Percentiles rank a stretch among this genome's conserved stretches.
Conservation (phyloP, 805 yeast species). For the Candida morakotiae region DNA sequence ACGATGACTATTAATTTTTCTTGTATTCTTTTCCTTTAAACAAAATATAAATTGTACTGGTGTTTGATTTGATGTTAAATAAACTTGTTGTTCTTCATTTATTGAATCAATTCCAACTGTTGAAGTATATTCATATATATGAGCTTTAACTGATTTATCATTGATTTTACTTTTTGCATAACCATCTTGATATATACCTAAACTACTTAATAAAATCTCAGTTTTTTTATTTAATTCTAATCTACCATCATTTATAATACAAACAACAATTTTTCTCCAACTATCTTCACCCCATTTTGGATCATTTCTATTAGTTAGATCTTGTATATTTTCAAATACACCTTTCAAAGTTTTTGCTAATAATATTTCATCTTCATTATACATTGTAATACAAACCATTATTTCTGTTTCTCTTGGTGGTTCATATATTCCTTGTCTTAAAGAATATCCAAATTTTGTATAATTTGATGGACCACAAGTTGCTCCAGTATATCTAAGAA, state of each 20-base stretch:
- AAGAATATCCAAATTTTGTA: constrained; percentile 56
- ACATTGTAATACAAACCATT: constrained; percentile 82
- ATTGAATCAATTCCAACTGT: constrained; percentile 79
- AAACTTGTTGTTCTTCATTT: constrained; percentile 60
- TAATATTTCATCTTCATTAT: constrained; percentile 80
- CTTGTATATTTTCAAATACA: constrained; percentile 79
- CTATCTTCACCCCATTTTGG: constrained; percentile 91
- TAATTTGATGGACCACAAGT: constrained; percentile 87
- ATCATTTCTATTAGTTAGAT: constrained; percentile 61
- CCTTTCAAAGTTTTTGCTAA: constrained; percentile 87
- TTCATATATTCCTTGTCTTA: constrained; percentile 75
- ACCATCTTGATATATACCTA: constrained; percentile 94
- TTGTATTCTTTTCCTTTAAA: constrained; percentile 81
- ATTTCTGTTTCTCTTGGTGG: constrained; percentile 82
- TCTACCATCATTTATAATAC: constrained; percentile 90
- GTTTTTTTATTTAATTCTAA: constrained; percentile 76
- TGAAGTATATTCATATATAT: constrained; percentile 90
- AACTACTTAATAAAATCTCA: constrained; percentile 72
- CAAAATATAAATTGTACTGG: constrained; percentile 91
- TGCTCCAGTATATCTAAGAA: constrained; percentile 90
- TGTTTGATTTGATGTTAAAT: constrained; percentile 59
- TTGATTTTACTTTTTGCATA: constrained; percentile 90
- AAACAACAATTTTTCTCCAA: constrained; percentile 91
- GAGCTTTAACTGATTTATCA: constrained; percentile 76
- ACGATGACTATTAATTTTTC: constrained; percentile 91